Evolutionary conservation across 371 early-diverging fungal genomes (phyloP), one percentile per base, ranked within the genome.

Genomic region (Entomophthora muscae): DNA sequence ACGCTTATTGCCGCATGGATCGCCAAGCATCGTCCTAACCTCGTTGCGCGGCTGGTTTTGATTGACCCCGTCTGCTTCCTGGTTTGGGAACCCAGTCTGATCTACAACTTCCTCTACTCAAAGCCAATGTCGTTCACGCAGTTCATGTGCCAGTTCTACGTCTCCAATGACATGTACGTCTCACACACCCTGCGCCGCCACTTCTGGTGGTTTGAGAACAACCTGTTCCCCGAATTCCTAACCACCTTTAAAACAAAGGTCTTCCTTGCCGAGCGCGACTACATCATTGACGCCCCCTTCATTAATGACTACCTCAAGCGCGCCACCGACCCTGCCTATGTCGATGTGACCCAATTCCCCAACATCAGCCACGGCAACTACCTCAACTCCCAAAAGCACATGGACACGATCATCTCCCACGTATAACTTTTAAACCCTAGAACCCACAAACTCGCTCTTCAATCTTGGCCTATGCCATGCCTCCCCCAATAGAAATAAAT

Each of bases 21-120:
- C n/a, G 24, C 24, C 17, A 17, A 59, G 24, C 7, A 13, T 13
- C 31, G 29, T 2, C 60, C 60, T n/a, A 10, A 59, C 3, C 24
- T n/a, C 24, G 22, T 59, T 10, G 13, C n/a, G n/a, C 13, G 42
- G 24, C 10, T 59, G 24, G 22, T 5, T 7, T 32, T 59, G 7
- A 32, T 59, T 17, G 60, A 59, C 24, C 60, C 60, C 2, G 60
- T 59, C 2, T 59, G 60, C 23, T 59, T 59, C 42, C 23, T 26
- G 5, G 23, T 59, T 32, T 59, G 60, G 60, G 60, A 59, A 32
- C 42, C 60, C 7, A 51, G 42, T 17, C 24, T 59, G 10, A 59
- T 29, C 10, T 13, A 13, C 23, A 59, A 59, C 60, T 59, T 59
- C 33, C 10, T 59, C 12, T 59, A 59, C 24, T 17, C 31, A 2